Evolutionary conservation across 2,329 filamentous ascomycete species (phyloP), one percentile per base, ranked within the genome.

Genomic region (Dactylellina parvicollis): DNA sequence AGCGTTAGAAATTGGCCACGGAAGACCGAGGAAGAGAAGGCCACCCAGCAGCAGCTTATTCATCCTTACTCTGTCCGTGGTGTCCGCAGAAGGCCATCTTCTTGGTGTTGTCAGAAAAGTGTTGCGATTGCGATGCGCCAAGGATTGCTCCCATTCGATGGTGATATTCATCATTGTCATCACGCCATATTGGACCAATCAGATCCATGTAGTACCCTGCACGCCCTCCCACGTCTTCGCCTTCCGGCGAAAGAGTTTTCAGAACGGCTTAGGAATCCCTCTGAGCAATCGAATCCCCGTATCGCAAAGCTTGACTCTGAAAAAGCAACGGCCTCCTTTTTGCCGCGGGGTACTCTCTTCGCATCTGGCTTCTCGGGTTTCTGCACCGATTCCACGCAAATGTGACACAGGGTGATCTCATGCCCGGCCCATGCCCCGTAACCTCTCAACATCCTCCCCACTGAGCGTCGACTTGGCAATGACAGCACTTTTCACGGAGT

Each of bases 401-500:
- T 30, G 8, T 20, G 14, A 16, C 3, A 3, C 18, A 8, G 44
- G n/a, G 44, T 26, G 44, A 49, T 49, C 26, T 44, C 40, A 44
- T 44, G 4, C 9, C 36, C 9, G 9, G 18, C 57, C 49, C 40
- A 72, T 38, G 30, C 47, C 30, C 40, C 72, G 67, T 56, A 78
- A 67, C 30, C 55, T 36, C 14, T 67, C 73, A 42, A 76, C 46
- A 26, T 77, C 75, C 42, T 72, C 67, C 34, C 59, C 75, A 30
- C 57, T 57, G 30, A 77, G 26, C 18, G 64, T 57, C 46, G 64
- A 59, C 66, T 69, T 65, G 18, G 75, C 73, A 32, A 76, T 73
- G 32, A 75, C 75, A 18, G 76, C 75, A 49, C 56, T 67, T 66
- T 78, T 78, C 44, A 76, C 61, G n/a, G 40, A 59, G 38, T 28